Conservation (phyloP, 73 alveolate species). For the Tetrahymena borealis region DNA sequence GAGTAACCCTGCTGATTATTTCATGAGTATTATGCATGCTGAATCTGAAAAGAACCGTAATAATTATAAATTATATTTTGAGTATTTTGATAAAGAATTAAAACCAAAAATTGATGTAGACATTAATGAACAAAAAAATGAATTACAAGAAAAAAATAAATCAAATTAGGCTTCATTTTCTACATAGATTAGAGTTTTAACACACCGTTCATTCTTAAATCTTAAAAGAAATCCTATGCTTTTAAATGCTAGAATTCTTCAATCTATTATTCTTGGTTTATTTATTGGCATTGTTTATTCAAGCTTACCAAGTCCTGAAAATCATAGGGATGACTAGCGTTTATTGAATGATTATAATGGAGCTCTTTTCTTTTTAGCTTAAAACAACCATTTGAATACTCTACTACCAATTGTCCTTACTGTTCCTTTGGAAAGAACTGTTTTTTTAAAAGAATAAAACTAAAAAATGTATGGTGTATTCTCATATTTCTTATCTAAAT, state of each 20-base stretch:
- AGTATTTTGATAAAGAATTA: neutral
- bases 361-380: constrained; percentile 54
- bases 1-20: constrained; percentile 75
- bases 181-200: neutral
- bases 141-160: neutral
- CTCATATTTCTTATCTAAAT: constrained; percentile 56
- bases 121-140: neutral
- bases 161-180: neutral
- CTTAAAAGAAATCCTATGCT: constrained; percentile 1
- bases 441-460: constrained; percentile 54
- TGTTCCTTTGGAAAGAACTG: constrained; percentile 70
- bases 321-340: neutral
- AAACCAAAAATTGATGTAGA: neutral
- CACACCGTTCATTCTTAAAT: neutral
- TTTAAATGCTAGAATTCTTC: neutral
- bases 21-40: constrained; percentile 47
- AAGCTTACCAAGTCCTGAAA: constrained; percentile 2
- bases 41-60: neutral
- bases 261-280: constrained; percentile 8
- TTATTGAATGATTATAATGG: constrained; percentile 63
- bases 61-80: neutral
- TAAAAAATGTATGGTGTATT: constrained; percentile 46
- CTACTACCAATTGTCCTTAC: constrained; percentile 31
- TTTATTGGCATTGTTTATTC: constrained; percentile 32
- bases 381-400: constrained; percentile 35